Base-by-base conservation (phyloP, 2,329 filamentous ascomycete species). In the Rutstroemia sp. region DNA sequence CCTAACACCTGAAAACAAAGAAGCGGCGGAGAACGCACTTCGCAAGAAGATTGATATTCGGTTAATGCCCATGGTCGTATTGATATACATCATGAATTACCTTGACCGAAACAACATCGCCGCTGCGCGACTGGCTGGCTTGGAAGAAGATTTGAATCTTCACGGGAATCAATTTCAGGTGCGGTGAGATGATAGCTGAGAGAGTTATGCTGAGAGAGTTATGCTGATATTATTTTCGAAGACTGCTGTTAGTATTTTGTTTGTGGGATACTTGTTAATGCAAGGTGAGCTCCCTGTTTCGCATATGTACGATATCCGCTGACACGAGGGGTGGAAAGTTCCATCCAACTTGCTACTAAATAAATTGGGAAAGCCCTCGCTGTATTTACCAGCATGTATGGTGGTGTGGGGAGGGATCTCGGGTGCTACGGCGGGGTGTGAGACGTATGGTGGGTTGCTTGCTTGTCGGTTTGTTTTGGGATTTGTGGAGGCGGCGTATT, bases 11-110 rank as follows among this genome's bases (percentile, higher is more conserved):
- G 80, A 82, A 60, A 72, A 82, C 61, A 75, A 80, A 39, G 55
- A 68, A 0, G 64, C 67, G 5, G 73, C 81, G 1, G 85, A 89
- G 67, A 75, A 71, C 57, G 77, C 74, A 51, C 70, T 89, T 51
- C 74, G 78, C 57, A 76, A 78, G 59, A 89, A 87, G 68, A 81
- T 89, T 54, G 86, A 89, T 67, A 62, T 79, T 8, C 73, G 84
- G 51, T 68, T 89, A 30, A 73, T 89, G 63, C 86, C 86, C 0
- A 83, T 84, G 71, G 74, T 88, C 44, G 80, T 88, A 52, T 63
- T 88, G 48, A 87, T 88, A 76, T 88, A 87, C 62, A 83, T 87
- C 62, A 73, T 87, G 73, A 87, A 87, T 64, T 87, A 86, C 65
- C 71, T 87, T 12, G 81, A 84, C 61, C 60, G 68, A 58, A 82